Conservation (phyloP, 1,284 basidiomycete genomes). For the Austropuccinia psidii region DNA sequence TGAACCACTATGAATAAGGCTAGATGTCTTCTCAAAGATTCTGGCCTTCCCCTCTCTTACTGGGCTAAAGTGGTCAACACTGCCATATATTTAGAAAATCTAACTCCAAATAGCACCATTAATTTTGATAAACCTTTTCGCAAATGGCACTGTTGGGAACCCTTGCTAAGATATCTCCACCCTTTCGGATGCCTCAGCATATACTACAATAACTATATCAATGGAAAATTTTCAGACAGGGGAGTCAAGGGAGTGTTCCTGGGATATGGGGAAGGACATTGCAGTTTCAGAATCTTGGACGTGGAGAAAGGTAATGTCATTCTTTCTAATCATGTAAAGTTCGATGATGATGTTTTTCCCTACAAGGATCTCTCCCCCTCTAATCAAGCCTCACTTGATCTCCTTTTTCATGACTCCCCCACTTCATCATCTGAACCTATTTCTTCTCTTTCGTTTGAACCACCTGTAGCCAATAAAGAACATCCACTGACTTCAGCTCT, state of each 20-base stretch:
- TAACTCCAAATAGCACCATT: conserved; percentile 4
- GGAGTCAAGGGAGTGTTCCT: not conserved
- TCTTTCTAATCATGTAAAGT: not conserved
- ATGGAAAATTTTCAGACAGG: not conserved
- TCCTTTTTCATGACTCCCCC: no score
- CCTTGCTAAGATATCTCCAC: not conserved
- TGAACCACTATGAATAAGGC: conserved; percentile 40
- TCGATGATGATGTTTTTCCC: conserved; percentile 3
- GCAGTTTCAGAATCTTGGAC: not conserved
- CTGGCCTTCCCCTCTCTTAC: conserved; percentile 44
- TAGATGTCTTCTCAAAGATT: conserved; percentile 43
- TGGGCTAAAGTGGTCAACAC: conserved; percentile 48
- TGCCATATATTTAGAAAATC: conserved; percentile 47
- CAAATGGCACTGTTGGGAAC: not conserved
- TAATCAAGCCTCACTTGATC: no score
- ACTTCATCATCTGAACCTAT: no score
- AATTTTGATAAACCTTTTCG: not conserved
- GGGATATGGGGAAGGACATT: not conserved
- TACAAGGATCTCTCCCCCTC: no score
- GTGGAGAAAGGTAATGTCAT: not conserved
- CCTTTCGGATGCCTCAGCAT: conserved; percentile 1
- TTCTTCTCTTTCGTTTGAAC: no score
- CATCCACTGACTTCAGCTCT: no score
- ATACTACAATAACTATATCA: not conserved
- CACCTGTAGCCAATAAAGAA: no score